A percentile compares a stretch with the other conserved stretches of the same genome.
Conservation (phyloP, 1,284 basidiomycete genomes). For the Naganishia sp. region DNA sequence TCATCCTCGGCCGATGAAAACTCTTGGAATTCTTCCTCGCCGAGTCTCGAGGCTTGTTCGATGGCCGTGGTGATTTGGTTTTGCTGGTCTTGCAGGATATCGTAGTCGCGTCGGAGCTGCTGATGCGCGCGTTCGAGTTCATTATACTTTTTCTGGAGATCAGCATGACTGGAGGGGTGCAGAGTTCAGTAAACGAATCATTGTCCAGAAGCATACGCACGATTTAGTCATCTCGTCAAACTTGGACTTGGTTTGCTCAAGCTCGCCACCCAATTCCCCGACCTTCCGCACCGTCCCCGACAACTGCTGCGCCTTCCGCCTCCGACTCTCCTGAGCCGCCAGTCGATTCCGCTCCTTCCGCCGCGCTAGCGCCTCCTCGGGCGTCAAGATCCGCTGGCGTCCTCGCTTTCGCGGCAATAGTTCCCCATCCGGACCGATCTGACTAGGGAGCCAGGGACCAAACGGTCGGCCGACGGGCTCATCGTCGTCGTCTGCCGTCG, state of each 20-base stretch:
- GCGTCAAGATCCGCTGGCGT: constrained; percentile 22
- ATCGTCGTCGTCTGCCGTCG: constrained; percentile 23
- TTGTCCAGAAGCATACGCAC: constrained; percentile 4
- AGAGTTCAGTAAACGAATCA: neutral
- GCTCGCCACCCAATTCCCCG: constrained; percentile 22
- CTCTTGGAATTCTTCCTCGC: neutral
- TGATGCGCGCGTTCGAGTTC: constrained; percentile 23
- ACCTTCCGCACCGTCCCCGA: constrained; percentile 24
- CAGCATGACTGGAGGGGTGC: neutral
- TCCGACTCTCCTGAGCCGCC: constrained; percentile 30
- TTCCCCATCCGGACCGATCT: constrained; percentile 26
- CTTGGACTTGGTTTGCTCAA: constrained; percentile 14
- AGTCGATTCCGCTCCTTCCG: constrained; percentile 30
- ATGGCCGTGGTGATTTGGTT: constrained; percentile 21
- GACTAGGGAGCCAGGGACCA: constrained; percentile 23
- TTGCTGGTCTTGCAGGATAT: constrained; percentile 17
- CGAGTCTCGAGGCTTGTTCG: constrained; percentile 20
- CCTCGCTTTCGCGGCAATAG: constrained; percentile 24
- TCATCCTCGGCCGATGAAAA: constrained; percentile 14
- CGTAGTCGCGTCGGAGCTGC: constrained; percentile 12
- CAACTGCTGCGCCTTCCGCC: constrained; percentile 27
- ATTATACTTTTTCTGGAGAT: constrained; percentile 17
- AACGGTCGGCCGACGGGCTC: constrained; percentile 22
- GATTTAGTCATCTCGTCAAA: constrained; percentile 24
- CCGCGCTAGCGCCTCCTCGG: constrained; percentile 30